Evolutionary conservation across 257 asterid species (phyloP).

Genomic region (Handroanthus guayacan): DNA sequence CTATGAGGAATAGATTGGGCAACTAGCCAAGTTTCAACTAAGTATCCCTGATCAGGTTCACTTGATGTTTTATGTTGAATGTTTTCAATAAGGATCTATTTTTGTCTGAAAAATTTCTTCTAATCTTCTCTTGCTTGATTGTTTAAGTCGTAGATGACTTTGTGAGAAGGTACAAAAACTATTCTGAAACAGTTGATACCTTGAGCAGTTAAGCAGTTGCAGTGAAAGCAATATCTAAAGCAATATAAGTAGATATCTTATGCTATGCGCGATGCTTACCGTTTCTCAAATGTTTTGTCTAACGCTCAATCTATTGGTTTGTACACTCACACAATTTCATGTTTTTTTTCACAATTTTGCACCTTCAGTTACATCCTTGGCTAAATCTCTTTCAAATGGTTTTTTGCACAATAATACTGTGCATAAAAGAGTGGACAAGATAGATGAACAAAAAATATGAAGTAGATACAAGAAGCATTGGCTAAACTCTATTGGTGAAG

Average conservation of each 20-base stretch:
- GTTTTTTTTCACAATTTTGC: neutral
- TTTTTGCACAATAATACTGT: constrained; percentile 56
- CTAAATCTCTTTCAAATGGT: neutral
- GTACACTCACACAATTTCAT: neutral
- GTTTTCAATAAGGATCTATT: neutral
- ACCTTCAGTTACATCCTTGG: neutral
- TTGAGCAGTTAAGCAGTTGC: constrained; percentile 58
- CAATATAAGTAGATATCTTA: constrained; percentile 43
- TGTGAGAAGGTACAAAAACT: constrained; percentile 64
- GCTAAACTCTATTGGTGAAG: constrained; percentile 58
- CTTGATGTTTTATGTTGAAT: constrained; percentile 15
- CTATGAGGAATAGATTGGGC: constrained; percentile 69
- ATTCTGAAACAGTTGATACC: constrained; percentile 60
- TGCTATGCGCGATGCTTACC: neutral
- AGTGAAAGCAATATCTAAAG: constrained; percentile 63
- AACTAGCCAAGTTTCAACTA: constrained; percentile 64
- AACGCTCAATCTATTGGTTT: neutral
- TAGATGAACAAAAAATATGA: constrained; percentile 73
- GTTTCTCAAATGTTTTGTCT: neutral
- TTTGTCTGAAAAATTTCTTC: constrained; percentile 1
- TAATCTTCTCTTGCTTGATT: neutral
- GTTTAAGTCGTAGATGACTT: constrained; percentile 48
- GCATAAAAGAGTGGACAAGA: constrained; percentile 80
- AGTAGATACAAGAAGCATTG: constrained; percentile 69
- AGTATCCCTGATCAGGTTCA: constrained; percentile 77